These are phyloP conservation scores for Macrotyloma uniflorum DNA, from an alignment of 306 rosid species.

Conservation along the genomic window DNA sequence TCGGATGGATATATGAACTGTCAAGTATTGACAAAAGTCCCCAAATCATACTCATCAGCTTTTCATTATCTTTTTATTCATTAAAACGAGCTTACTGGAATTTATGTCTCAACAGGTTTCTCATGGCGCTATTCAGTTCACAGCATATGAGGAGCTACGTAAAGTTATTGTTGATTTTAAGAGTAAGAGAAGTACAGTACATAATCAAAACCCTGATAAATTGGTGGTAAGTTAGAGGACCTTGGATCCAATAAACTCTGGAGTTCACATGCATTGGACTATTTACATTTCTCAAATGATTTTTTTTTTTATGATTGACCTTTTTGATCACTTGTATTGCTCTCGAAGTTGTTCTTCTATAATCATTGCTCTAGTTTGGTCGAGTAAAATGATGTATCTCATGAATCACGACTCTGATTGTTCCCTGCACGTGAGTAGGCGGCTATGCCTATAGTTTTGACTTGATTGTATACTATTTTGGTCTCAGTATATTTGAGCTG, in stretches of 20 bases:
- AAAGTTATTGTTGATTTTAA: slow-evolving; percentile 62
- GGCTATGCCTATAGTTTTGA: slow-evolving; percentile 25
- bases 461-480: not conserved
- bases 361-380: slow-evolving; percentile 1
- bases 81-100: slow-evolving; percentile 24
- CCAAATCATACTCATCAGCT: not conserved
- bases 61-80: slow-evolving; percentile 1
- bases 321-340: slow-evolving; percentile 26
- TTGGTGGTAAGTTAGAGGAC: slow-evolving; percentile 60
- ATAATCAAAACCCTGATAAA: slow-evolving; percentile 49
- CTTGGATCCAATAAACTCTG: slow-evolving; percentile 26
- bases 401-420: slow-evolving; percentile 22
- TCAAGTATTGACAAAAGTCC: not conserved
- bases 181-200: slow-evolving; percentile 44
- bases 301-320: slow-evolving; percentile 26
- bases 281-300: slow-evolving; percentile 18
- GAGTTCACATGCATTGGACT: slow-evolving; percentile 5
- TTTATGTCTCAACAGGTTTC: slow-evolving; percentile 74
- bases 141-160: slow-evolving; percentile 88
- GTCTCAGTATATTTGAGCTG: slow-evolving; percentile 6
- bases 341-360: slow-evolving; percentile 19
- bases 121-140: slow-evolving; percentile 95
- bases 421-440: slow-evolving; percentile 23
- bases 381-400: not conserved
- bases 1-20: slow-evolving; percentile 22